A percentile compares a stretch with the other conserved stretches of the same genome.
Conservation (phyloP, 345 rosid species). For the Arabis alpina region DNA sequence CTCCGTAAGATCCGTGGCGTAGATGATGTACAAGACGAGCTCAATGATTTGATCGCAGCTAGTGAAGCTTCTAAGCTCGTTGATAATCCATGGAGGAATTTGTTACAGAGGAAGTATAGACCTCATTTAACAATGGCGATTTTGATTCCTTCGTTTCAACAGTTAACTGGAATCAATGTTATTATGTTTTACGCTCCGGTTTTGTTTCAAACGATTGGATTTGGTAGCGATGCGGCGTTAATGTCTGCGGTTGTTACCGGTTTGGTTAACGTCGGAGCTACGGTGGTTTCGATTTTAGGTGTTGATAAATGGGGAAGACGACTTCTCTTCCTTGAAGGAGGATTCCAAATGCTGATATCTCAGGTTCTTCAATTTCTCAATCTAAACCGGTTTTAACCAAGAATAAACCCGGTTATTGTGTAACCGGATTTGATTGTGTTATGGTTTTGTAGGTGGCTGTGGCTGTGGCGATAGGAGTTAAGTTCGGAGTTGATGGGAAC, state of each 20-base stretch:
- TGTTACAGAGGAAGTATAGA: slow-evolving; percentile 70
- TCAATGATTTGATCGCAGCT: slow-evolving; percentile 65
- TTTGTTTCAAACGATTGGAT: slow-evolving; percentile 78
- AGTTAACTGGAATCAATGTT: slow-evolving; percentile 81
- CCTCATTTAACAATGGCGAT: slow-evolving; percentile 83
- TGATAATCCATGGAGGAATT: slow-evolving; percentile 71
- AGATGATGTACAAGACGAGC: slow-evolving; percentile 63
- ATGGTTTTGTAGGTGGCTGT: slow-evolving; percentile 35
- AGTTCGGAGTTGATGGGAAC: slow-evolving; percentile 66
- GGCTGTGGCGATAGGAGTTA: slow-evolving; percentile 79
- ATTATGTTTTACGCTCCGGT: slow-evolving; percentile 96
- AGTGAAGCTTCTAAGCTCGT: slow-evolving; percentile 71
- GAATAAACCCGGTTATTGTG: neutral
- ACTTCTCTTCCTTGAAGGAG: slow-evolving; percentile 80
- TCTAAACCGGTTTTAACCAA: neutral
- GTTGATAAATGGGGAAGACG: slow-evolving; percentile 93
- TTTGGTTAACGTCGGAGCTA: slow-evolving; percentile 62
- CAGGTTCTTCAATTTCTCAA: slow-evolving; percentile 56
- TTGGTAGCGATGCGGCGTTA: slow-evolving; percentile 63
- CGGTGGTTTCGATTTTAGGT: slow-evolving; percentile 71
- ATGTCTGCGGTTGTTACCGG: slow-evolving; percentile 92
- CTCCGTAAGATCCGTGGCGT: slow-evolving; percentile 67
- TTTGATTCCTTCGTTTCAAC: slow-evolving; percentile 83
- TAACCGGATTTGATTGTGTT: slow-evolving; percentile 4
- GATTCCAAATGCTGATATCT: slow-evolving; percentile 79